Conservation (phyloP, 805 yeast genomes). For the Saturnispora gosingensis region DNA sequence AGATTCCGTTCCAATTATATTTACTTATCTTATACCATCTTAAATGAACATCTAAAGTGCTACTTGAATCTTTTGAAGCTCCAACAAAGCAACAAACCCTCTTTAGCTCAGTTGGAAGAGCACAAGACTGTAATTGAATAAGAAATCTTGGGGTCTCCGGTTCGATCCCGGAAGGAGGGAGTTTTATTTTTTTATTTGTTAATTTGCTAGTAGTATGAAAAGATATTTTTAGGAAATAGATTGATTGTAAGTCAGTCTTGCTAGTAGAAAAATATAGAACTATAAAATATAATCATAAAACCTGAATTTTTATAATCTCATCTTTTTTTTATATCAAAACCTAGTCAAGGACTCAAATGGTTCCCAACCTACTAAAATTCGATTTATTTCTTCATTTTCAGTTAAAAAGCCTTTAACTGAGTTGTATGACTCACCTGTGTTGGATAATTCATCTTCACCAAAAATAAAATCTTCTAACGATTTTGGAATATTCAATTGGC, state of each 20-base stretch:
- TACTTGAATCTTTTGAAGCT: too few species aligned
- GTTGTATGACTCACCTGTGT: not conserved
- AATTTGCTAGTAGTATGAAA: too few species aligned
- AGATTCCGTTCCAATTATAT: too few species aligned
- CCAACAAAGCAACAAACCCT: not conserved
- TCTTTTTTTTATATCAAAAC: not conserved
- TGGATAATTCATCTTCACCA: not conserved
- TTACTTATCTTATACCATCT: too few species aligned
- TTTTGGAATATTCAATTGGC: not conserved
- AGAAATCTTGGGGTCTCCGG: slow-evolving; percentile 11
- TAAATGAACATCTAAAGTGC: too few species aligned
- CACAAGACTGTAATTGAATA: slow-evolving; percentile 8
- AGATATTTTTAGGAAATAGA: not conserved
- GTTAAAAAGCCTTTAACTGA: not conserved
- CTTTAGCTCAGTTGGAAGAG: slow-evolving; percentile 12
- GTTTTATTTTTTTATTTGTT: not conserved
- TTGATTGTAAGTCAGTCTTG: not conserved
- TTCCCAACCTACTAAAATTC: not conserved
- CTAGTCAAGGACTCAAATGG: not conserved
- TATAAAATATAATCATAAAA: not conserved
- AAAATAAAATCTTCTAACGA: not conserved
- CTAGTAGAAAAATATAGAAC: not conserved
- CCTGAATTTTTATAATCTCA: not conserved
- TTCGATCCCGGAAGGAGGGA: slow-evolving; percentile 13
- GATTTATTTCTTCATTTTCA: not conserved